Percentiles rank a stretch among this genome's conserved stretches.
Conservation (phyloP, 495 filamentous ascomycete species). For the Immersiella caudata region DNA sequence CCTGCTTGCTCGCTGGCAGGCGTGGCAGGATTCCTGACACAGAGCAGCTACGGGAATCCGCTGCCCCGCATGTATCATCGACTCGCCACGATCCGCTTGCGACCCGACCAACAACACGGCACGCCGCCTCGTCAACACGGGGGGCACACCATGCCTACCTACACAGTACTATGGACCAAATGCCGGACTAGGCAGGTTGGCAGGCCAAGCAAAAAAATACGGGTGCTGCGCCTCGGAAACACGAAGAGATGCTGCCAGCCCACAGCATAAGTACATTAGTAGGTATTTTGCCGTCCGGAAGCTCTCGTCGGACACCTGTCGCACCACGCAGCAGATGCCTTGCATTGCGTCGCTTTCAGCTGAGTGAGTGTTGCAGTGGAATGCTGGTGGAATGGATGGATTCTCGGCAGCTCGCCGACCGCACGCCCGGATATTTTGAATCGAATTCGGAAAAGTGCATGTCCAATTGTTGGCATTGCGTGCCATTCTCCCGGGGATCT, state of each 20-base stretch:
- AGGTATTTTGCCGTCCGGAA: background rate
- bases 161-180: background rate
- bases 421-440: background rate
- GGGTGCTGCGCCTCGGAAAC: slow-evolving; percentile 23
- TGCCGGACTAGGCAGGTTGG: slow-evolving; percentile 10
- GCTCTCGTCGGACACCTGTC: background rate
- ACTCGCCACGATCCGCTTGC: slow-evolving; percentile 10
- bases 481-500: slow-evolving; percentile 10
- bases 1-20: slow-evolving; percentile 6
- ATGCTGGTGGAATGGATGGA: background rate
- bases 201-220: slow-evolving; percentile 12
- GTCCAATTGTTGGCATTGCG: slow-evolving; percentile 21
- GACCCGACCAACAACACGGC: slow-evolving; percentile 11
- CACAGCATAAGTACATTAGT: background rate
- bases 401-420: background rate
- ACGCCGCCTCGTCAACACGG: slow-evolving; percentile 15
- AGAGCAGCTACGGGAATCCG: background rate
- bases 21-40: slow-evolving; percentile 5
- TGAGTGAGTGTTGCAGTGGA: background rate
- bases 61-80: slow-evolving; percentile 16
- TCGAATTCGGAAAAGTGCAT: slow-evolving; percentile 17
- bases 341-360: background rate
- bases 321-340: background rate
- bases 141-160: background rate
- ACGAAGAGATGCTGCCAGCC: slow-evolving; percentile 7